These are phyloP conservation scores for Trichoderma pleuroti DNA, from an alignment of 2,329 filamentous ascomycete genomes.

Conservation along the genomic window DNA sequence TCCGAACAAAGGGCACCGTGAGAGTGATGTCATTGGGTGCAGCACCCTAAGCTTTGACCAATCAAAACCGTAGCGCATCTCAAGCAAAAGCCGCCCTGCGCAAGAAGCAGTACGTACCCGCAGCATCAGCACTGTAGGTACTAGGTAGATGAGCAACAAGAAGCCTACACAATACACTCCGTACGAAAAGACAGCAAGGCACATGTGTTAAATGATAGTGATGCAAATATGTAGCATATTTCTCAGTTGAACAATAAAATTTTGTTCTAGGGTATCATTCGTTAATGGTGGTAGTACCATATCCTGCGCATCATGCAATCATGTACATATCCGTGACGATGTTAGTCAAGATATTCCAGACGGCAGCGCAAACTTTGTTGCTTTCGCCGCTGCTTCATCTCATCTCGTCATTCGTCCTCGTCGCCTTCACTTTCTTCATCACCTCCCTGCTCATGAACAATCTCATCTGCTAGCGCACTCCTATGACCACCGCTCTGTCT, in stretches of 20 bases:
- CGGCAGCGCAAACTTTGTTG: not conserved
- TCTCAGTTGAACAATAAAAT: not conserved
- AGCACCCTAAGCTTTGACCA: not conserved
- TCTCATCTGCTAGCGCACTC: conserved; percentile 35
- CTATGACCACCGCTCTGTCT: conserved; percentile 35
- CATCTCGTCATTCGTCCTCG: conserved; percentile 11
- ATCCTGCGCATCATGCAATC: not conserved
- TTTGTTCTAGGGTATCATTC: conserved; percentile 10
- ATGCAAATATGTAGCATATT: not conserved
- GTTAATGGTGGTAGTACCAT: not conserved
- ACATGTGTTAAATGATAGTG: not conserved
- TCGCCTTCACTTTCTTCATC: conserved; percentile 27
- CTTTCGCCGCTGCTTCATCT: not conserved
- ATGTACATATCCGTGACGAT: not conserved
- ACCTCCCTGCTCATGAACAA: conserved; percentile 31
- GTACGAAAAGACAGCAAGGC: not conserved
- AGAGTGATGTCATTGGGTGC: conserved; percentile 19
- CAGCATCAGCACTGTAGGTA: not conserved
- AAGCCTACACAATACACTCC: too few species aligned
- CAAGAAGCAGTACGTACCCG: not conserved
- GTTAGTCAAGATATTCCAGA: not conserved
- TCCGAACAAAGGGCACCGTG: not conserved
- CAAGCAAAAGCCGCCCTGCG: not conserved
- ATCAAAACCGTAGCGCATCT: not conserved
- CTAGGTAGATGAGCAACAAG: too few species aligned